Conservation (phyloP, 768 basidiomycete genomes). For the Naganishia randhawae region DNA sequence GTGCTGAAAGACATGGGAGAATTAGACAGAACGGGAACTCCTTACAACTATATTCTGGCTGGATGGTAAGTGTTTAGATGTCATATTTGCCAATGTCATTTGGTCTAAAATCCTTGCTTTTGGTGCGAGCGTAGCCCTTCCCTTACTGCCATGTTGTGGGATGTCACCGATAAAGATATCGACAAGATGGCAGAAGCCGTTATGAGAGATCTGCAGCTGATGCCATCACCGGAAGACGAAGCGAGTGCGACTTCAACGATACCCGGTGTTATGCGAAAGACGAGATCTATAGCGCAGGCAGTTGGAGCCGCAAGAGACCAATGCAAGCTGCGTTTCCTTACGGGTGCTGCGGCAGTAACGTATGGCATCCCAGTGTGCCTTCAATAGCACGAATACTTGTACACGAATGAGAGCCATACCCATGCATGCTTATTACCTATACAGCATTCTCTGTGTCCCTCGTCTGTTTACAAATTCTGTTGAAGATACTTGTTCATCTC, state of each 20-base stretch:
- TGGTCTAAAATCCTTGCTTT: neutral
- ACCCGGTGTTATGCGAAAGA: neutral
- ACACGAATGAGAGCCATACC: neutral
- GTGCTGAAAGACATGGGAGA: conserved; percentile 83
- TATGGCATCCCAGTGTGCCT: conserved; percentile 94
- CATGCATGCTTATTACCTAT: neutral
- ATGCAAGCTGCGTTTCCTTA: conserved; percentile 88
- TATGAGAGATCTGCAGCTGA: conserved; percentile 51
- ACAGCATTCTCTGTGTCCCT: neutral
- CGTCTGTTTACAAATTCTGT: neutral
- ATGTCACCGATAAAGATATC: conserved; percentile 95
- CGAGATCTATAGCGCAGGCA: conserved; percentile 64
- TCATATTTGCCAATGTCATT: neutral
- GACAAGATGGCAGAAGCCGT: conserved; percentile 76
- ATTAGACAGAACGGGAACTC: conserved; percentile 85
- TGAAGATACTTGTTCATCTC: neutral
- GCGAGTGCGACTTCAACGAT: neutral
- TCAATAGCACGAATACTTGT: conserved; percentile 47
- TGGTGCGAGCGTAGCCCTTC: conserved; percentile 64
- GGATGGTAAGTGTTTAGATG: conserved; percentile 71
- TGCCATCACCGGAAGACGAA: conserved; percentile 50
- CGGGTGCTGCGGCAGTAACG: conserved; percentile 88
- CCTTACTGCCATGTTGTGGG: conserved; percentile 92
- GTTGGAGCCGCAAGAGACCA: conserved; percentile 72
- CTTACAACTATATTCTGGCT: conserved; percentile 91